phyloP scores from a whole-genome alignment of 495 filamentous ascomycete species.

The Xylaria grammica region DNA sequence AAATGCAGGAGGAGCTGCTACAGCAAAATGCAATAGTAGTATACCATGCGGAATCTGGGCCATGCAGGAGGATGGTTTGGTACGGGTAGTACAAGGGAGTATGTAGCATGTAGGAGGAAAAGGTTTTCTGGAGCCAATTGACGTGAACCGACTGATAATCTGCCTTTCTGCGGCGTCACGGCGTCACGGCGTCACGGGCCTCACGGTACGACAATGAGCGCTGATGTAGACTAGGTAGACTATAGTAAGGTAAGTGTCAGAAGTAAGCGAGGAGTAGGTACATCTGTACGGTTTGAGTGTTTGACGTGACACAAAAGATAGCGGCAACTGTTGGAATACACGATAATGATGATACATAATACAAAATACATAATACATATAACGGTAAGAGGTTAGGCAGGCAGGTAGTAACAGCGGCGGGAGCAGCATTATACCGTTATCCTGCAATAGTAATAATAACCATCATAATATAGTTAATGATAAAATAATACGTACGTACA shows the following conservation, averaged over 20 bases:
- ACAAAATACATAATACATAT: too few relatives aligned
- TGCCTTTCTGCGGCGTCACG: background rate
- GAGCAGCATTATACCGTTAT: too few relatives aligned
- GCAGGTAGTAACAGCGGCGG: too few relatives aligned
- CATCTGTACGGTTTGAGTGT: too few relatives aligned
- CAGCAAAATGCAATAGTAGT: conserved; percentile 5
- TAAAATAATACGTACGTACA: conserved; percentile 13
- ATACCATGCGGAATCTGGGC: conserved; percentile 1
- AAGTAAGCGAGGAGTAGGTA: conserved; percentile 17
- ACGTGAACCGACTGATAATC: background rate
- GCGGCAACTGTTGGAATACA: conserved; percentile 5
- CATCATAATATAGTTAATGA: too few relatives aligned
- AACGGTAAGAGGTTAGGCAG: too few relatives aligned
- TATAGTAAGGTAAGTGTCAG: too few relatives aligned
- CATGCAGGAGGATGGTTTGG: conserved; percentile 14
- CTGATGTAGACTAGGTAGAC: too few relatives aligned
- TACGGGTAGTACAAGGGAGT: background rate
- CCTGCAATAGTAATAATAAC: too few relatives aligned
- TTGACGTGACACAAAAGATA: conserved; percentile 21
- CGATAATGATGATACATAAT: too few relatives aligned
- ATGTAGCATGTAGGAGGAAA: background rate
- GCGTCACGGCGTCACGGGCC: background rate
- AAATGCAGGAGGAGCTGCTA: conserved; percentile 13
- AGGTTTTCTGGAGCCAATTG: conserved; percentile 15
- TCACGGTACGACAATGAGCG: conserved; percentile 11